Evolutionary conservation across 2,329 filamentous ascomycete genomes (phyloP), one percentile per base, ranked within the genome.

Genomic region (Penicillium janthinellum): DNA sequence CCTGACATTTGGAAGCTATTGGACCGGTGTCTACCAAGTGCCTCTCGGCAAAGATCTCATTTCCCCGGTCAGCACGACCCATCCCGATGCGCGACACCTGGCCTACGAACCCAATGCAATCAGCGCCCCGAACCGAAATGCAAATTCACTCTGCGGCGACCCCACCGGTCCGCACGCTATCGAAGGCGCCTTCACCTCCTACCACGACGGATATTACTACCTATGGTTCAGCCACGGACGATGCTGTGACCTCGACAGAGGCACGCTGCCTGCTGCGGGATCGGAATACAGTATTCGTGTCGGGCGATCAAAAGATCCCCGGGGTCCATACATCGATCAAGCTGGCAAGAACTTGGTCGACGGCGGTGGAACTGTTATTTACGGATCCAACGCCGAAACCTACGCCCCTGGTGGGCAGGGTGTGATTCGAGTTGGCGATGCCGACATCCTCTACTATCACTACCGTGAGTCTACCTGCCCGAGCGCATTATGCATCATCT

Each of bases 391-490:
- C 61, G 83, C 75, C 11, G 82, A 78, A 28, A 81, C 88, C 0
- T 90, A 89, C 66, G 88, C 84, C 15, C 87, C 88, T 8, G 88
- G 88, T 48, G 87, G 87, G 1, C 86, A 90, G 68, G 85, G 84
- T 17, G 80, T 89, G 1, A 82, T 83, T 62, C 75, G 77, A 1
- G 85, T 87, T 60, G 65, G 62, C 8, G 61, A 64, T 6, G 65
- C 58, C 3, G 73, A 75, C 50, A 61, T 72, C 22, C 67, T 75
- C 4, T 75, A 73, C 56, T 75, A 75, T 53, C 73, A 75, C 47
- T 75, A 75, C 44, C 61, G 73, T 75, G 58, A 61, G 71, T 67
- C 8, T 11, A 17, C 14, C 14, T 31, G 10, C 12, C 17, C n/a
- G 11, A 12, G 22, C 20, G 4, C 8, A 44, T 11, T 22, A 11